Percentiles rank a stretch among this genome's conserved stretches.
These are phyloP conservation scores for Tetrastigma voinierianum DNA, from an alignment of 164 flowering plant genomes.

Conservation along the genomic window DNA sequence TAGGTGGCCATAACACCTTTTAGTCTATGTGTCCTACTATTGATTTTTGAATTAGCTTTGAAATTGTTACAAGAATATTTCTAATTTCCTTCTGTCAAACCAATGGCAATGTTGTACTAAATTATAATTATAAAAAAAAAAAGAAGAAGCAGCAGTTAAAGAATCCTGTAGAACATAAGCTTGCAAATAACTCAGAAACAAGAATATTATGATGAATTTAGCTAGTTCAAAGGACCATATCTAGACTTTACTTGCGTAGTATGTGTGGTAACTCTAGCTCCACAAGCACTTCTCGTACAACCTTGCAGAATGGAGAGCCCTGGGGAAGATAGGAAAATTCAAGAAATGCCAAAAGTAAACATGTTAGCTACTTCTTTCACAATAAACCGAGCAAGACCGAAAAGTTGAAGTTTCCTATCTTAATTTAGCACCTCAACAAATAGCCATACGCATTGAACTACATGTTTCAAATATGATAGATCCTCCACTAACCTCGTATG, in stretches of 20 bases:
- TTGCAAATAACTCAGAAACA: not conserved
- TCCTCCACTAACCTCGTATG: constrained; percentile 73
- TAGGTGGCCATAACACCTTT: too few species aligned
- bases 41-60: too few species aligned
- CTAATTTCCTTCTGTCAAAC: too few species aligned
- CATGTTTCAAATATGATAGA: not conserved
- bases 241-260: constrained; percentile 49
- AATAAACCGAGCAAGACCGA: constrained; percentile 1
- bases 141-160: not conserved
- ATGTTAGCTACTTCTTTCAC: not conserved
- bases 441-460: not conserved
- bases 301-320: constrained; percentile 96
- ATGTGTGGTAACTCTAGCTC: constrained; percentile 94
- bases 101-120: too few species aligned
- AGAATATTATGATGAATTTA: not conserved
- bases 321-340: constrained; percentile 28
- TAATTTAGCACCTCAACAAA: not conserved
- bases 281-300: constrained; percentile 89
- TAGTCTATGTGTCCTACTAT: too few species aligned
- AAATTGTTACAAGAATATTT: too few species aligned
- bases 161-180: not conserved
- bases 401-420: not conserved
- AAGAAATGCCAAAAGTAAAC: not conserved
- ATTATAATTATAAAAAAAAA: too few species aligned
- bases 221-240: not conserved